Conservation (phyloP, 2,329 filamentous ascomycete genomes). For the Akanthomyces uredinophilus region DNA sequence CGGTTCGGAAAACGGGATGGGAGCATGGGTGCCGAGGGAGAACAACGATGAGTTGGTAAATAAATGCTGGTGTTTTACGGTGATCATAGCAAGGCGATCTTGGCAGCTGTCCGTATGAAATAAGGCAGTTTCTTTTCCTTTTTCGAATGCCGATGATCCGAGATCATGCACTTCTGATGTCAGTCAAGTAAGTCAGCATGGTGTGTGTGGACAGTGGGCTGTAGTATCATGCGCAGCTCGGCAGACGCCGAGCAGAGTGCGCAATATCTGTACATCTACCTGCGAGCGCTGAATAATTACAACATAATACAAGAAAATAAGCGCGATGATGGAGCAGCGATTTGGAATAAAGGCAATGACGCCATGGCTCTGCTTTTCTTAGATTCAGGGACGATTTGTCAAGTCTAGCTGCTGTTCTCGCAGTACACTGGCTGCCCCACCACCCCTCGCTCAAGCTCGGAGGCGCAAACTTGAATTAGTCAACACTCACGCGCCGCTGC, state of each 20-base stretch:
- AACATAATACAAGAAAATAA: background rate
- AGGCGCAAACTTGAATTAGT: slow-evolving; percentile 11
- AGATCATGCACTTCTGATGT: background rate
- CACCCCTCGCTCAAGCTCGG: slow-evolving; percentile 11
- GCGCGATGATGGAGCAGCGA: background rate
- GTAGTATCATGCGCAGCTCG: background rate
- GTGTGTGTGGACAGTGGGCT: background rate
- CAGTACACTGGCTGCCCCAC: slow-evolving; percentile 1
- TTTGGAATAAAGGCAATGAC: background rate
- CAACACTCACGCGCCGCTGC: slow-evolving; percentile 8
- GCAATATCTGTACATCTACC: background rate
- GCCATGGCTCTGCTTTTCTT: background rate
- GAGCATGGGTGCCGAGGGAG: slow-evolving; percentile 29
- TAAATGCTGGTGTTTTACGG: background rate
- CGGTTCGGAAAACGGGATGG: slow-evolving; percentile 63
- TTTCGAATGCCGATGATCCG: background rate
- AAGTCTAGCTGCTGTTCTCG: background rate
- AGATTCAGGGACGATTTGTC: background rate
- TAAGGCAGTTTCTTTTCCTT: background rate
- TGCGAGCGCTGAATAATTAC: background rate
- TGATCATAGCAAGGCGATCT: background rate
- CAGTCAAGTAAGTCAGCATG: too few species aligned
- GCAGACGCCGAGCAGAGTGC: background rate
- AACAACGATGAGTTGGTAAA: slow-evolving; percentile 19
- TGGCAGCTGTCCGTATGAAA: background rate